phyloP scores from a whole-genome alignment of 108 stramenopile species.

The Asterionellopsis glacialis region DNA sequence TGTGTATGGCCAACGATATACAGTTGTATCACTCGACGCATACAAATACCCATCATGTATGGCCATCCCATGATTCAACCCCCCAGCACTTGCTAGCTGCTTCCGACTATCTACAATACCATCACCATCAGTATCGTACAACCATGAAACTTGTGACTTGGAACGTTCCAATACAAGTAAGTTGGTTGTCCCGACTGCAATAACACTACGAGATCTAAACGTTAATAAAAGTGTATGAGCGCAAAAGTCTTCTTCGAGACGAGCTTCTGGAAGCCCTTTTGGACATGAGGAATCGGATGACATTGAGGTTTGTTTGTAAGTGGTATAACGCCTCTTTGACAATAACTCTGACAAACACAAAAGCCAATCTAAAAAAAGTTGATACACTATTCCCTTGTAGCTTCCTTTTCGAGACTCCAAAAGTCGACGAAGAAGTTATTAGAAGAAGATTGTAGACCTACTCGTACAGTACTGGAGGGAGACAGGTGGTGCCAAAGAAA shows the following conservation, averaged over 20 bases:
- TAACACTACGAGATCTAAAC: slow-evolving; percentile 4
- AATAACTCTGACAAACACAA: no score
- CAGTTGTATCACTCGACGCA: slow-evolving; percentile 48
- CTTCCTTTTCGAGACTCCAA: no score
- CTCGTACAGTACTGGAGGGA: no score
- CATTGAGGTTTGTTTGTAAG: not conserved
- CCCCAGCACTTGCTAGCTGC: slow-evolving; percentile 22
- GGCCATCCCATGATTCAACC: slow-evolving; percentile 63
- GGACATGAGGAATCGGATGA: not conserved
- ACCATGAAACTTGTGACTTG: slow-evolving; percentile 9
- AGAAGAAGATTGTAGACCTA: no score
- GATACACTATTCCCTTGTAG: no score
- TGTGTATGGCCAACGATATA: slow-evolving; percentile 51
- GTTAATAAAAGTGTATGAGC: not conserved
- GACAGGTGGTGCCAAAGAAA: no score
- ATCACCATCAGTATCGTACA: slow-evolving; percentile 29
- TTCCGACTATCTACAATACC: slow-evolving; percentile 19
- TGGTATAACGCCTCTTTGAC: not conserved
- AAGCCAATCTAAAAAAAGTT: no score
- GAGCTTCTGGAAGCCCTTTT: not conserved
- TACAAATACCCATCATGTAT: slow-evolving; percentile 45
- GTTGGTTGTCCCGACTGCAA: slow-evolving; percentile 11
- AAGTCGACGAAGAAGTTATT: no score
- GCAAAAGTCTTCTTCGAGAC: not conserved
- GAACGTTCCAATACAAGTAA: slow-evolving; percentile 38